phyloP scores from a whole-genome alignment of 176 grass and related monocot genomes.

The Carex littledalei region DNA sequence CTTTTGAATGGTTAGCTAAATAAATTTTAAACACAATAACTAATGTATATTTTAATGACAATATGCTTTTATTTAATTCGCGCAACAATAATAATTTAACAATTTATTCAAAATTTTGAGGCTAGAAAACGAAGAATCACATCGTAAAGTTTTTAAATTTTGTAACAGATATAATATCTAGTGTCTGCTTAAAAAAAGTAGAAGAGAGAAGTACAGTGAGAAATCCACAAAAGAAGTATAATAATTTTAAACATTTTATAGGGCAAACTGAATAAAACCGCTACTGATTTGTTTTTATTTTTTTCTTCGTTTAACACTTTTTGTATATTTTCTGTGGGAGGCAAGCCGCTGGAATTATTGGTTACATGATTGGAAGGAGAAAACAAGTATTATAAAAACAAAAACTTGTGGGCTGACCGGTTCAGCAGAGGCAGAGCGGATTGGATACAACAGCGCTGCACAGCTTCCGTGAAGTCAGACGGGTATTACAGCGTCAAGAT shows the following conservation, averaged over 20 bases:
- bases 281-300: background rate
- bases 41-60: background rate
- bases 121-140: background rate
- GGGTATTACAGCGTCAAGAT: background rate
- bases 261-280: background rate
- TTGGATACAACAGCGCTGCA: background rate
- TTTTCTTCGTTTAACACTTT: background rate
- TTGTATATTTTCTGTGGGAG: slow-evolving; percentile 7
- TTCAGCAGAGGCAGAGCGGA: background rate
- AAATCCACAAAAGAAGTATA: background rate
- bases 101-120: background rate
- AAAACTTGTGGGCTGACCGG: background rate
- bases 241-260: background rate
- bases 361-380: slow-evolving; percentile 23
- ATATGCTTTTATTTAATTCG: background rate
- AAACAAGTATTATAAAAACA: background rate
- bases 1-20: background rate
- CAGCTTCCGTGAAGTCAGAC: background rate
- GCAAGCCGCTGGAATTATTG: slow-evolving; percentile 7
- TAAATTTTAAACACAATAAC: background rate
- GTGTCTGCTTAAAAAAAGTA: too few relatives aligned
- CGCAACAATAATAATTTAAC: background rate
- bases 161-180: background rate
- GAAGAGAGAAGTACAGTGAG: background rate
- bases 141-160: too few relatives aligned